phyloP scores from a whole-genome alignment of 805 yeast genomes.

The Ogataea corticis region DNA sequence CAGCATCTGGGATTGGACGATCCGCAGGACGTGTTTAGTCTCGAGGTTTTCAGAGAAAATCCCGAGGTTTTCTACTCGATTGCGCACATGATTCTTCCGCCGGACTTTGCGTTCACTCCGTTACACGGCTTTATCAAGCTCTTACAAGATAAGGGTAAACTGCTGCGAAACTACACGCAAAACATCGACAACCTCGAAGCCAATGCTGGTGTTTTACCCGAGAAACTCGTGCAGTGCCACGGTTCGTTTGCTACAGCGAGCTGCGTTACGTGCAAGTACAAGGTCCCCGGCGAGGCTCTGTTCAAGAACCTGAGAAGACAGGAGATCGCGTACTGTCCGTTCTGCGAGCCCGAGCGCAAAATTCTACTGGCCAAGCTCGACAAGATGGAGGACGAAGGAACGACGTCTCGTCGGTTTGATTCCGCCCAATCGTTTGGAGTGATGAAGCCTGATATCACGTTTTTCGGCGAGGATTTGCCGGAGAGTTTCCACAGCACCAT shows the following conservation, averaged over 20 bases:
- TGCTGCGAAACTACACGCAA: conserved; percentile 84
- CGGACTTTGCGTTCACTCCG: conserved; percentile 65
- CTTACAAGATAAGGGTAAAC: conserved; percentile 72
- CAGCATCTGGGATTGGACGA: conserved; percentile 70
- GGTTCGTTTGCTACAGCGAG: conserved; percentile 90
- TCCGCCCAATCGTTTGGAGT: conserved; percentile 65
- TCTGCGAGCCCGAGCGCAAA: conserved; percentile 51
- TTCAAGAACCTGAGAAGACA: conserved; percentile 58
- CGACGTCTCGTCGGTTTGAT: conserved; percentile 29
- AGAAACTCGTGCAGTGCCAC: conserved; percentile 82
- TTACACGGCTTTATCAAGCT: conserved; percentile 77
- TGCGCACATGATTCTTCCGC: conserved; percentile 83
- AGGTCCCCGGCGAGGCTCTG: conserved; percentile 64
- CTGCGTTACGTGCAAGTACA: conserved; percentile 72
- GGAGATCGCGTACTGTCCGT: conserved; percentile 72
- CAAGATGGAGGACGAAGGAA: conserved; percentile 33
- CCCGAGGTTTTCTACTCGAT: conserved; percentile 84
- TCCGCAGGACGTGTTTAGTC: conserved; percentile 88
- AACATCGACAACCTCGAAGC: conserved; percentile 86
- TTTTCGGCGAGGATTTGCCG: conserved; percentile 86
- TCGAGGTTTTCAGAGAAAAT: conserved; percentile 66
- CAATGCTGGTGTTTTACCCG: conserved; percentile 70
- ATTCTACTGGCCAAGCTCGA: conserved; percentile 29
- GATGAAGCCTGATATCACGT: conserved; percentile 89
- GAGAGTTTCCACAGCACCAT: conserved; percentile 60